Evolutionary conservation across 441 rosid genomes (phyloP).

Genomic region (Corymbia calophylla): DNA sequence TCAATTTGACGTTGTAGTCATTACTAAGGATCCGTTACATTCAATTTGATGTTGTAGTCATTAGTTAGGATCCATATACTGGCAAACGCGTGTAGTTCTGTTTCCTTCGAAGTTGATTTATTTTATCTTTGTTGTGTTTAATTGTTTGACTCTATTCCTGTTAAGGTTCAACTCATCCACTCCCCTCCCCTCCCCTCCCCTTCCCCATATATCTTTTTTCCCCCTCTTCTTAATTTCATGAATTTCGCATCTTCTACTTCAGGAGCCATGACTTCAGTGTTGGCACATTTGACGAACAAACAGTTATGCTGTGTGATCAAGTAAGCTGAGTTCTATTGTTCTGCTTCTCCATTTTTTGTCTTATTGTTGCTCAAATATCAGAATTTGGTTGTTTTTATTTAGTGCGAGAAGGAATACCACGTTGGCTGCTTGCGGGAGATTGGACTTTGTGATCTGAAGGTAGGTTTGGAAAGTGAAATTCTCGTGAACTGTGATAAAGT

Average conservation of each 20-base stretch:
- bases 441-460: constrained; percentile 72
- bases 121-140: background rate
- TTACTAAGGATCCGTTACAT: background rate
- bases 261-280: constrained; percentile 84
- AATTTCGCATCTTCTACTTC: constrained; percentile 7
- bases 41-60: background rate
- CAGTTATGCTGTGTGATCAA: constrained; percentile 93
- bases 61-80: background rate
- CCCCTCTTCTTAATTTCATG: background rate
- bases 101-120: background rate
- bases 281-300: constrained; percentile 62
- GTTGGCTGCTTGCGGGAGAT: constrained; percentile 84
- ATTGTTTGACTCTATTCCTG: background rate
- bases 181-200: background rate
- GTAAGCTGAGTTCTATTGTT: constrained; percentile 30
- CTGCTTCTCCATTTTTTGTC: background rate
- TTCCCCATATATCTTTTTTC: background rate
- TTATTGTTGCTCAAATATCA: background rate
- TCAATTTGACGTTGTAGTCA: background rate
- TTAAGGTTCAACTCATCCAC: background rate
- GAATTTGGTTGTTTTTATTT: constrained; percentile 13
- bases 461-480: constrained; percentile 22
- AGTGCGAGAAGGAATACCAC: constrained; percentile 99
- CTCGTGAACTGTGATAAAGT: constrained; percentile 1
- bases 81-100: background rate